phyloP scores from a whole-genome alignment of 2,329 filamentous ascomycete genomes.

The Daldinia eschscholtzii region DNA sequence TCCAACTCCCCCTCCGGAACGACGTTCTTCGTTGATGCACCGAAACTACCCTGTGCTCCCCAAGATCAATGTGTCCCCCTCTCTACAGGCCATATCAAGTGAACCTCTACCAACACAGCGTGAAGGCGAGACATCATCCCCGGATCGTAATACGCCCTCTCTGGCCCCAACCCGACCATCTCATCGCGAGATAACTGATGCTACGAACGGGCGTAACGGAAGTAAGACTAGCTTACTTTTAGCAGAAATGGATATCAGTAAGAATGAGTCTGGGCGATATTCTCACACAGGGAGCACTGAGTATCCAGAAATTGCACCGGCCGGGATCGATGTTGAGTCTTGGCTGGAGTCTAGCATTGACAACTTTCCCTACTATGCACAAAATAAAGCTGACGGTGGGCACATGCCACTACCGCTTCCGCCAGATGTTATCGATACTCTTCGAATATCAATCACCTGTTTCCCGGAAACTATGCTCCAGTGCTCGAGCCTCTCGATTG shows the following conservation, averaged over 20 bases:
- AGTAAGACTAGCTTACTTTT: slow-evolving; percentile 8
- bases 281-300: slow-evolving; percentile 15
- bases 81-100: slow-evolving; percentile 22
- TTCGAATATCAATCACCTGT: slow-evolving; percentile 66
- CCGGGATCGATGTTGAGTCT: slow-evolving; percentile 45
- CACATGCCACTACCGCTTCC: slow-evolving; percentile 62
- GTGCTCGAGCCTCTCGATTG: slow-evolving; percentile 66
- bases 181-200: slow-evolving; percentile 9
- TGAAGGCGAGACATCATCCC: slow-evolving; percentile 8
- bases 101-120: slow-evolving; percentile 10
- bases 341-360: slow-evolving; percentile 48
- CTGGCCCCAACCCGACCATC: slow-evolving; percentile 10
- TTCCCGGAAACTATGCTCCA: slow-evolving; percentile 72
- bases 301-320: slow-evolving; percentile 37
- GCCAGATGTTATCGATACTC: slow-evolving; percentile 65
- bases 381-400: slow-evolving; percentile 45
- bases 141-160: slow-evolving; percentile 17
- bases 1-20: slow-evolving; percentile 41
- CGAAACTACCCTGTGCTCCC: slow-evolving; percentile 40
- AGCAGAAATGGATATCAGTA: neutral
- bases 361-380: slow-evolving; percentile 45
- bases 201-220: slow-evolving; percentile 1
- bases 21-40: slow-evolving; percentile 46
- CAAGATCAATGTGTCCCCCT: slow-evolving; percentile 38
- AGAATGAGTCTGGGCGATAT: slow-evolving; percentile 8